phyloP scores from a whole-genome alignment of 495 filamentous ascomycete species.

The Hyphodiscus hymeniophilus region DNA sequence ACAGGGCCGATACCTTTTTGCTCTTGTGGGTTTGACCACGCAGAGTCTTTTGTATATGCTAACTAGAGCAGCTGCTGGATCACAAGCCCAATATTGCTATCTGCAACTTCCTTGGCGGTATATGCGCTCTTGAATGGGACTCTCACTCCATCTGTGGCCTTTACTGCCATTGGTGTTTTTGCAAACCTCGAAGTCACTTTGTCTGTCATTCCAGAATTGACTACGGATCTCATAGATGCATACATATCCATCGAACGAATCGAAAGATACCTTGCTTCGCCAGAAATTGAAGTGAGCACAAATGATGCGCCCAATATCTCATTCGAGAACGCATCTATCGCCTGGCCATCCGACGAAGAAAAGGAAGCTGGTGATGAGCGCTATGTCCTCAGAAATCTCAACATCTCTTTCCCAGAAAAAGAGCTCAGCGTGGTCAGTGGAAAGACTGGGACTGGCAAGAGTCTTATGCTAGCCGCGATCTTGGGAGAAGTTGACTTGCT shows the following conservation, averaged over 20 bases:
- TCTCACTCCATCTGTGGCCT: conserved; percentile 67
- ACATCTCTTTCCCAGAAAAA: conserved; percentile 54
- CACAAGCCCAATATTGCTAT: conserved; percentile 62
- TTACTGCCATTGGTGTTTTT: conserved; percentile 73
- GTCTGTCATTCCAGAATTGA: conserved; percentile 63
- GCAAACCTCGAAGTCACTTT: conserved; percentile 61
- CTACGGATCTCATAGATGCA: conserved; percentile 60
- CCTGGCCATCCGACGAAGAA: conserved; percentile 61
- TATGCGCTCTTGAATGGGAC: conserved; percentile 56
- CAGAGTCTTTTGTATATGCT: conserved; percentile 13
- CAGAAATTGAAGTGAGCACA: conserved; percentile 54
- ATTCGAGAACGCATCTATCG: conserved; percentile 61
- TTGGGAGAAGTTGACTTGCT: conserved; percentile 57
- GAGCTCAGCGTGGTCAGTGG: conserved; percentile 66
- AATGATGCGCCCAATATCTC: conserved; percentile 49
- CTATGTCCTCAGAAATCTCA: conserved; percentile 55
- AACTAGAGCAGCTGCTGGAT: conserved; percentile 61
- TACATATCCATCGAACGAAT: conserved; percentile 69
- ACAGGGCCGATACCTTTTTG: conserved; percentile 18
- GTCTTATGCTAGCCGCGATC: conserved; percentile 54
- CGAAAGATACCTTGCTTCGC: conserved; percentile 56
- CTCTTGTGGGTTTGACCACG: conserved; percentile 9
- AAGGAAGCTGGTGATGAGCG: conserved; percentile 40
- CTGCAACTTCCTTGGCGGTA: conserved; percentile 59
- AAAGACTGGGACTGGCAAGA: conserved; percentile 61